A percentile compares a stretch with the other conserved stretches of the same genome.
Conservation (phyloP, 306 rosid species). For the Canavalia gladiata region DNA sequence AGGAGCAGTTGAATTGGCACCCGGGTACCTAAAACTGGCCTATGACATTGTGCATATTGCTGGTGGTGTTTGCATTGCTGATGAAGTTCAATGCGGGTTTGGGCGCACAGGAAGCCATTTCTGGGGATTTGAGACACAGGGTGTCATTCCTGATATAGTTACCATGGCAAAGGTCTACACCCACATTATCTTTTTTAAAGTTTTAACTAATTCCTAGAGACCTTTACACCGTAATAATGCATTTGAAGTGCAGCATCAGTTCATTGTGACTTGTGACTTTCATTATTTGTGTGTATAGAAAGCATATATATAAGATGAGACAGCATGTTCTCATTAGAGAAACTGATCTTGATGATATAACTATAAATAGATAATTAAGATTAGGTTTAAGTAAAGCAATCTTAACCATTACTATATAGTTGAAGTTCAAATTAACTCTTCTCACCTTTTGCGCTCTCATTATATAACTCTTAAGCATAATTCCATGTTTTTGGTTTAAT, state of each 20-base stretch:
- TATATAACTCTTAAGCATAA: not conserved
- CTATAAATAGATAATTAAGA: not conserved
- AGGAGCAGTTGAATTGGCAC: conserved; percentile 79
- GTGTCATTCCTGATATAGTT: conserved; percentile 77
- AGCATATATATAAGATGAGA: not conserved
- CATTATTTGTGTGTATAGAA: not conserved
- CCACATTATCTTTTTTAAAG: not conserved
- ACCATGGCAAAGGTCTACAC: conserved; percentile 83
- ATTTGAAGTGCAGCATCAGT: conserved; percentile 29
- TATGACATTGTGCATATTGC: conserved; percentile 76
- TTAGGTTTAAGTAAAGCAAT: not conserved
- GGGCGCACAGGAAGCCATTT: conserved; percentile 83
- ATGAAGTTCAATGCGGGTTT: conserved; percentile 84
- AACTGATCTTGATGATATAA: not conserved
- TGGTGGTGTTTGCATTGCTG: conserved; percentile 88
- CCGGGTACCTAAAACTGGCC: conserved; percentile 76
- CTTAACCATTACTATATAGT: not conserved
- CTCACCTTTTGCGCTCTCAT: not conserved
- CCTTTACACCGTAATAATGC: not conserved
- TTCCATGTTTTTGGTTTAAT: not conserved
- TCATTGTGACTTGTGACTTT: not conserved
- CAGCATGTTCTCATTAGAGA: not conserved
- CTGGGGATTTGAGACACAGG: conserved; percentile 86
- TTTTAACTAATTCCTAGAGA: not conserved
- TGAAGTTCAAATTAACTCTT: not conserved